A percentile compares a stretch with the other conserved stretches of the same genome.
Conservation (phyloP, 2,329 filamentous ascomycete species). For the Claviceps purpurea region DNA sequence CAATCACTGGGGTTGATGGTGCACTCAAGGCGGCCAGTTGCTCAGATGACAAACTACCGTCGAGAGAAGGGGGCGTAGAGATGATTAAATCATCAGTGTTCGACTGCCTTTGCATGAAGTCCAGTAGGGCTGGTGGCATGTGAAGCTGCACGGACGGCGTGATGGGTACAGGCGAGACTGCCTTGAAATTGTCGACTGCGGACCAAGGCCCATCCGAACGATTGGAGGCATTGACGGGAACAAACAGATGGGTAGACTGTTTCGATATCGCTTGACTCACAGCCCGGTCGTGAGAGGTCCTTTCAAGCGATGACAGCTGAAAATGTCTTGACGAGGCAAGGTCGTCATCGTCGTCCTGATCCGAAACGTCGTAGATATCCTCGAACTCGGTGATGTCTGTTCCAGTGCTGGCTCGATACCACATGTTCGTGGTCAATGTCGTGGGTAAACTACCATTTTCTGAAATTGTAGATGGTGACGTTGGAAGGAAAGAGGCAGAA, state of each 20-base stretch:
- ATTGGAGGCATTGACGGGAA: slow-evolving; percentile 28
- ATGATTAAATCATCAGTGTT: slow-evolving; percentile 55
- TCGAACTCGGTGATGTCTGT: slow-evolving; percentile 65
- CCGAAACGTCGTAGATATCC: slow-evolving; percentile 76
- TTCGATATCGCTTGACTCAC: slow-evolving; percentile 21
- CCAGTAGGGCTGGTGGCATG: slow-evolving; percentile 63
- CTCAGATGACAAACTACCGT: slow-evolving; percentile 79
- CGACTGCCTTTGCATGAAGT: slow-evolving; percentile 52
- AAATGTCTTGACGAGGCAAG: slow-evolving; percentile 9
- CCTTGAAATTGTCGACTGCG: slow-evolving; percentile 30
- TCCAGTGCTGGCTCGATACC: slow-evolving; percentile 49
- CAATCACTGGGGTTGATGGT: slow-evolving; percentile 68
- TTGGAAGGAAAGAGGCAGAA: slow-evolving; percentile 47
- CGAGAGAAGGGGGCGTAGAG: slow-evolving; percentile 75
- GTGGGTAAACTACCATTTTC: slow-evolving; percentile 40
- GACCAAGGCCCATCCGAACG: slow-evolving; percentile 28
- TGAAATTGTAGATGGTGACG: slow-evolving; percentile 43
- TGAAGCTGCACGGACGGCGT: slow-evolving; percentile 55
- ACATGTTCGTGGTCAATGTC: slow-evolving; percentile 39
- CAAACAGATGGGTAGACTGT: slow-evolving; percentile 33
- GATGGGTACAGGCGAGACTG: slow-evolving; percentile 44
- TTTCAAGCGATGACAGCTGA: slow-evolving; percentile 21
- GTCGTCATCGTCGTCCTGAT: slow-evolving; percentile 50
- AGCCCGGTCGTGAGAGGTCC: slow-evolving; percentile 22
- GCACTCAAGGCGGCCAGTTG: slow-evolving; percentile 74